Base-by-base conservation (phyloP, 495 filamentous ascomycete genomes). In the Aspergillus ostianus region DNA sequence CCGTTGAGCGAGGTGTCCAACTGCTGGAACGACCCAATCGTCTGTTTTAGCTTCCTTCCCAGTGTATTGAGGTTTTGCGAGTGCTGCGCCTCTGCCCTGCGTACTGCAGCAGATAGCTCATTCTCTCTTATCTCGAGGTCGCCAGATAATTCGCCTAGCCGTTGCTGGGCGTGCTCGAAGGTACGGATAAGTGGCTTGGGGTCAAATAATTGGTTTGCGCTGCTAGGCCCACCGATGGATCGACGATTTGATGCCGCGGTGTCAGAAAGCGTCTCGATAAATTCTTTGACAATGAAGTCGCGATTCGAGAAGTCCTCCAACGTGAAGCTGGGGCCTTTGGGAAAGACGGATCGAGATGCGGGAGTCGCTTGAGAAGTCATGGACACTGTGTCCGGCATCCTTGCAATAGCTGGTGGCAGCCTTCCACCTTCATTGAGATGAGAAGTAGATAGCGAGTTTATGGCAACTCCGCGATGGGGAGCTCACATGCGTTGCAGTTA, bases 231-330 rank as follows among this genome's bases (percentile, higher is more conserved):
- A 3, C 60, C 51, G 5, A 67, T 59, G 18, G 92, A 96, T 51
- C 90, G 88, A 56, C 93, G 90, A 64, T 83, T 87, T 32, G 92
- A 87, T 36, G 90, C 80, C 32, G 92, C 88, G 53, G 78, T 88
- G 56, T 97, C 93, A 55, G 93, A 93, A 60, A 99, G 89, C 10
- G 87, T 80, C 68, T 99, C 95, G 61, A 99, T 86, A 66, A 99
- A 98, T 73, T 98, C 95, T 67, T 94, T 91, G 60, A 97, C 95
- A 62, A 98, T 96, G 74, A 97, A 99, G 76, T 97, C 94, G 20
- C 80, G 80, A 57, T 78, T 74, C 49, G 91, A 93, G 79, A 97
- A 96, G 73, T 90, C 90, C 20, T 95, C 91, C 63, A 96, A 81
- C 7, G 85, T 89, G 77, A 96, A 96, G 72, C 81, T 85, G 49